Percentiles rank a stretch among this genome's conserved stretches.
Conservation (phyloP, 2,329 filamentous ascomycete genomes). For the Claviceps sorghi region DNA sequence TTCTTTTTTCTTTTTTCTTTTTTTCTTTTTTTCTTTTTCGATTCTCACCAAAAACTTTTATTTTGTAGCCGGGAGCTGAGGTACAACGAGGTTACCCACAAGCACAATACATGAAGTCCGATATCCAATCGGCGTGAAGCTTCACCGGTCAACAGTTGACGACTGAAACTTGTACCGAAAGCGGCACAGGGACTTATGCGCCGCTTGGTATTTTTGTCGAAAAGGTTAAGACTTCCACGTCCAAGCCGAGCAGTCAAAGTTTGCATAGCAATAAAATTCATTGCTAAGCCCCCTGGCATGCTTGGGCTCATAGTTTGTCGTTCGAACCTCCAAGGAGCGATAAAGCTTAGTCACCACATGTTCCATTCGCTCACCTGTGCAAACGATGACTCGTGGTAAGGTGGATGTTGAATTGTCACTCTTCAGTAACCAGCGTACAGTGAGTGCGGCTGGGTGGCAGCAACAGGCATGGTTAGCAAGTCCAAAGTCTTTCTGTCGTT, state of each 20-base stretch:
- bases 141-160: background rate
- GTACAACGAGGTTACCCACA: background rate
- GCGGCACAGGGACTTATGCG: background rate
- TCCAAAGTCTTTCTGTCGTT: background rate
- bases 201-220: background rate
- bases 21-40: background rate
- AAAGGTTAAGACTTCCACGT: slow-evolving; percentile 8
- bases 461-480: background rate
- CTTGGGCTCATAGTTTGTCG: slow-evolving; percentile 53
- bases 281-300: slow-evolving; percentile 66
- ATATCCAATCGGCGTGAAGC: background rate
- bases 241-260: slow-evolving; percentile 51
- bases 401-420: slow-evolving; percentile 9
- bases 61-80: background rate
- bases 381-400: slow-evolving; percentile 40
- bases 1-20: background rate
- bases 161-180: background rate
- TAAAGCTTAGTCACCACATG: slow-evolving; percentile 52
- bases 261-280: slow-evolving; percentile 68
- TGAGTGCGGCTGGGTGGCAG: slow-evolving; percentile 48
- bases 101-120: background rate
- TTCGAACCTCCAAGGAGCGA: slow-evolving; percentile 41
- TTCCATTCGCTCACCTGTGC: slow-evolving; percentile 67
- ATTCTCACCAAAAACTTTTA: background rate
- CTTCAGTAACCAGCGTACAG: slow-evolving; percentile 57